phyloP scores from a whole-genome alignment of 2,329 filamentous ascomycete species.

The Lojkania enalia region DNA sequence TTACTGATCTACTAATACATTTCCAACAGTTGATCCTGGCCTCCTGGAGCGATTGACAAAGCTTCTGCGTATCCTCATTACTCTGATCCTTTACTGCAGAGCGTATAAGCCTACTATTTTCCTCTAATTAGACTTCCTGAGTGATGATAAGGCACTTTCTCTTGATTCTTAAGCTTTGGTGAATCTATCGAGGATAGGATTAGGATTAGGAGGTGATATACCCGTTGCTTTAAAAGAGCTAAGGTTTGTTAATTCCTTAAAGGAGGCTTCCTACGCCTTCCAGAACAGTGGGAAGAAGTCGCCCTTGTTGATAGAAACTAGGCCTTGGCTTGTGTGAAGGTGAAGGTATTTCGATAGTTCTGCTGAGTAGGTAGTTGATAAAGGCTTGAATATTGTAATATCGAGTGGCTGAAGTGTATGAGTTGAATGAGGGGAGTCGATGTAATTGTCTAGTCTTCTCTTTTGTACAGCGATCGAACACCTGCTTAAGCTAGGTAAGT shows the following conservation, averaged over 20 bases:
- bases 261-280: background rate
- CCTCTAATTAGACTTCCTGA: background rate
- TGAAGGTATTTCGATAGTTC: constrained; percentile 1
- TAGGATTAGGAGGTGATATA: background rate
- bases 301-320: background rate
- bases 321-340: background rate
- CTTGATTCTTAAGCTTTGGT: background rate
- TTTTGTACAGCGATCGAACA: no score
- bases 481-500: no score
- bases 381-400: background rate
- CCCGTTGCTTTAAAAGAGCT: background rate
- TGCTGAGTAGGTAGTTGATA: constrained; percentile 1
- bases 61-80: background rate
- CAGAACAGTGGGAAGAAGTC: constrained; percentile 1
- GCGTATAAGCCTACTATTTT: background rate
- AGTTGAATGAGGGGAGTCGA: constrained; percentile 1
- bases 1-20: constrained; percentile 8
- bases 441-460: no score
- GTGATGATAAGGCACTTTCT: background rate
- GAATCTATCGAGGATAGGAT: background rate
- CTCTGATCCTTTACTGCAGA: background rate
- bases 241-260: background rate
- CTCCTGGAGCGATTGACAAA: background rate
- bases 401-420: constrained; percentile 2
- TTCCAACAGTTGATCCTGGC: no score